Percentiles rank a stretch among this genome's conserved stretches.
phyloP scores from a whole-genome alignment of 2,329 filamentous ascomycete species.

The Furcasterigmium furcatum region DNA sequence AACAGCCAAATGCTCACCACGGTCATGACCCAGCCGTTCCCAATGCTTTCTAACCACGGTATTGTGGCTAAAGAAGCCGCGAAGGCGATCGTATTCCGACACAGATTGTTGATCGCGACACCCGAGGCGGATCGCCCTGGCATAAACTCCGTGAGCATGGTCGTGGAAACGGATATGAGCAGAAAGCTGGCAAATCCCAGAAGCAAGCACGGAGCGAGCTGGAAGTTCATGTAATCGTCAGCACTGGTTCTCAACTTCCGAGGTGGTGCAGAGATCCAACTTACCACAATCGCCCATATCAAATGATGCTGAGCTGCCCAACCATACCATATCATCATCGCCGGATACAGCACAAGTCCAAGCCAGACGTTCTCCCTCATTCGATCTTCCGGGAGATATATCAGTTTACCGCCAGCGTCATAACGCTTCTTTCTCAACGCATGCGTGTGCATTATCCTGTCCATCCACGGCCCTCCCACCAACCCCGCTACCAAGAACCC shows the following conservation, averaged over 20 bases:
- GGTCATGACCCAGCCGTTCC: neutral
- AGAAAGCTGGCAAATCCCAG: neutral
- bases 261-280: neutral
- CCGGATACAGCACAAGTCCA: neutral
- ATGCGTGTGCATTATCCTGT: neutral
- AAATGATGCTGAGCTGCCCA: neutral
- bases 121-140: neutral
- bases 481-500: neutral
- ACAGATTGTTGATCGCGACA: neutral
- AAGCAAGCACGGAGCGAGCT: neutral
- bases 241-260: neutral
- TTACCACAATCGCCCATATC: neutral
- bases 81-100: neutral
- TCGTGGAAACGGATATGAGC: neutral
- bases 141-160: too few relatives aligned
- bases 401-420: neutral
- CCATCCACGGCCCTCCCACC: neutral
- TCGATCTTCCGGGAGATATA: neutral
- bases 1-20: neutral
- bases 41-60: neutral
- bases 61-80: neutral
- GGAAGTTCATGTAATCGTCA: neutral
- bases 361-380: neutral
- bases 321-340: neutral
- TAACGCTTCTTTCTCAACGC: neutral